phyloP scores from a whole-genome alignment of 2,329 filamentous ascomycete genomes.

The Ophiostoma piceae region DNA sequence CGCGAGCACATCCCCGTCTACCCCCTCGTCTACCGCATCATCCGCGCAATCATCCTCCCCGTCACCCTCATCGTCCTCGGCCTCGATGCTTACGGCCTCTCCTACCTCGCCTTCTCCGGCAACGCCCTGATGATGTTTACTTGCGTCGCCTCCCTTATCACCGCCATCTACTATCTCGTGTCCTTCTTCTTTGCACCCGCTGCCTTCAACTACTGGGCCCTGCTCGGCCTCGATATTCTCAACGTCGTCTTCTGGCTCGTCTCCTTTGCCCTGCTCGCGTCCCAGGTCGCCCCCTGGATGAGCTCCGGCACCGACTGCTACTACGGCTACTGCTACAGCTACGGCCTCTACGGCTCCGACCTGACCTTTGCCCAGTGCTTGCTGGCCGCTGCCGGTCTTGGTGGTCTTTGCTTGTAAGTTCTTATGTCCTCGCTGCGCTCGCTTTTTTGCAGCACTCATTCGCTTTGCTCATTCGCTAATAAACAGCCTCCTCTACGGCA shows the following conservation, averaged over 20 bases:
- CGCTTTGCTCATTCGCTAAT: slow-evolving; percentile 13
- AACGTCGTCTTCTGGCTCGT: slow-evolving; percentile 50
- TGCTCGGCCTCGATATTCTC: slow-evolving; percentile 47
- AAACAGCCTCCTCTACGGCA: slow-evolving; percentile 40
- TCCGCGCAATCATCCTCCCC: slow-evolving; percentile 44
- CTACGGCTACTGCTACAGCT: slow-evolving; percentile 28
- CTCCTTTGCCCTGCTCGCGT: slow-evolving; percentile 40
- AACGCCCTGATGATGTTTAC: slow-evolving; percentile 37
- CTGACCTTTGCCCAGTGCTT: slow-evolving; percentile 30
- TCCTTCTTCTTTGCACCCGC: slow-evolving; percentile 39
- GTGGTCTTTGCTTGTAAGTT: slow-evolving; percentile 34
- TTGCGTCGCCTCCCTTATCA: slow-evolving; percentile 42
- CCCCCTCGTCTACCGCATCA: slow-evolving; percentile 40
- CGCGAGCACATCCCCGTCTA: slow-evolving; percentile 45
- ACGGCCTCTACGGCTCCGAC: slow-evolving; percentile 10
- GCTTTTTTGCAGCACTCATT: not conserved
- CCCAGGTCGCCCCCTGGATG: slow-evolving; percentile 34
- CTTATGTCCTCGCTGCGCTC: not conserved
- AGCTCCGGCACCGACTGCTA: slow-evolving; percentile 27
- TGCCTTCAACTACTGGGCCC: slow-evolving; percentile 51
- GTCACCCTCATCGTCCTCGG: slow-evolving; percentile 44
- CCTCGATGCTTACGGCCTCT: slow-evolving; percentile 43
- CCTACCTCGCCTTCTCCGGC: slow-evolving; percentile 35
- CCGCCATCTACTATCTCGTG: slow-evolving; percentile 44
- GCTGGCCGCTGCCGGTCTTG: slow-evolving; percentile 36